Base-by-base conservation (phyloP, 805 yeast genomes). In the Kuraishia ogatae region DNA sequence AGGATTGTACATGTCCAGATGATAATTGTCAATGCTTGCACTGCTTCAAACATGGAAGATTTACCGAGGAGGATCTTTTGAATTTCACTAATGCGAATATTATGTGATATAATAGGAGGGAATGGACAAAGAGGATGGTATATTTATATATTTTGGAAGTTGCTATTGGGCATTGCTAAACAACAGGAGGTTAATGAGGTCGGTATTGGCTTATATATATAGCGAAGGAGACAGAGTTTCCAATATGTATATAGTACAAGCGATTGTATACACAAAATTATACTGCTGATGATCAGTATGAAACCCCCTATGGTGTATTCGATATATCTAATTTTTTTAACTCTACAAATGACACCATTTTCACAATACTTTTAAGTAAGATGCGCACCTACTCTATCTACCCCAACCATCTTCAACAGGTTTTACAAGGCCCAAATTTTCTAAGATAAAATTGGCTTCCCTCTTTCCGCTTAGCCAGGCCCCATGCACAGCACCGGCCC, bases 401-500 rank as follows among this genome's bases (percentile, higher is more conserved):
- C 43, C 43, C 43, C 43, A 35, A 3, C n/a, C 43, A 35, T 50
- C 46, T 28, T 43, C 50, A 19, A n/a, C 47, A 20, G n/a, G 21
- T 20, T 46, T 50, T 4, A 35, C 26, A 10, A 54, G 29, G 6
- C 53, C 56, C 54, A 51, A 8, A 26, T 47, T 43, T 13, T 39
- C 49, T n/a, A 54, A 35, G 5, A 54, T 22, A 28, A 26, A 50
- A 10, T 26, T 35, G 0, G 56, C 56, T 39, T 54, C 56, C 58
- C 93, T 71, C 52, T 62, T 64, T 1, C 93, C 97, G 62, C 93
- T 85, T 58, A 74, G 72, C 82, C 89, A 89, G 0, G 97, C 97
- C 0, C 96, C 97, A 65, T 91, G 96, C 4, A 87, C 94, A 61
- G 96, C 91, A 0, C 97, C 97, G 17, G 90, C 87, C 7, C 96